phyloP scores from a whole-genome alignment of 2,329 filamentous ascomycete genomes.

The Pseudocercospora cruenta region DNA sequence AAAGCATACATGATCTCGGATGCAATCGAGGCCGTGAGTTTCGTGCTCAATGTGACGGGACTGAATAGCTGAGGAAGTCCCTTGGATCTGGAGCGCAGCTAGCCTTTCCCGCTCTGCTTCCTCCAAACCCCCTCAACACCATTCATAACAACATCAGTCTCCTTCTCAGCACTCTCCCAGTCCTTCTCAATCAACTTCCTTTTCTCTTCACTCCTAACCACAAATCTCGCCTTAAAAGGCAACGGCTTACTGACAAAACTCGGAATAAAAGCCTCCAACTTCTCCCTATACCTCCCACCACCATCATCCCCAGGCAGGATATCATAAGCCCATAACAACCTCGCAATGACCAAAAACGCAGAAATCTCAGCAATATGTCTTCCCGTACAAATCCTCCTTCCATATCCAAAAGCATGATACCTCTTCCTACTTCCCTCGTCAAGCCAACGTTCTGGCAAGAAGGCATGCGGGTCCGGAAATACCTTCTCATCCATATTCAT shows the following conservation, averaged over 20 bases:
- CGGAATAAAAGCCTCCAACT: background rate
- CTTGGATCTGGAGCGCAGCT: too few species aligned
- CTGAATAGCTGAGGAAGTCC: background rate
- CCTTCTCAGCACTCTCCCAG: background rate
- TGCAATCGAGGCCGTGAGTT: background rate
- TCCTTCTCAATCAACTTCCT: background rate
- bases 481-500: background rate
- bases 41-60: constrained; percentile 14
- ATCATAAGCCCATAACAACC: background rate
- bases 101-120: background rate
- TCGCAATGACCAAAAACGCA: background rate
- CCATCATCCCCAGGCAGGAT: background rate
- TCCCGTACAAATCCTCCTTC: background rate
- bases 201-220: background rate
- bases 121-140: background rate
- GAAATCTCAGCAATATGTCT: background rate
- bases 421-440: background rate
- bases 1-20: constrained; percentile 6
- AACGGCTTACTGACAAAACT: background rate
- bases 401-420: background rate
- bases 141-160: background rate
- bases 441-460: background rate
- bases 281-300: background rate
- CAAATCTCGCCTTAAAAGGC: background rate
- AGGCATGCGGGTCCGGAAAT: background rate